Evolutionary conservation across 805 yeast species (phyloP).

Genomic region (Kuraishia capsulata): DNA sequence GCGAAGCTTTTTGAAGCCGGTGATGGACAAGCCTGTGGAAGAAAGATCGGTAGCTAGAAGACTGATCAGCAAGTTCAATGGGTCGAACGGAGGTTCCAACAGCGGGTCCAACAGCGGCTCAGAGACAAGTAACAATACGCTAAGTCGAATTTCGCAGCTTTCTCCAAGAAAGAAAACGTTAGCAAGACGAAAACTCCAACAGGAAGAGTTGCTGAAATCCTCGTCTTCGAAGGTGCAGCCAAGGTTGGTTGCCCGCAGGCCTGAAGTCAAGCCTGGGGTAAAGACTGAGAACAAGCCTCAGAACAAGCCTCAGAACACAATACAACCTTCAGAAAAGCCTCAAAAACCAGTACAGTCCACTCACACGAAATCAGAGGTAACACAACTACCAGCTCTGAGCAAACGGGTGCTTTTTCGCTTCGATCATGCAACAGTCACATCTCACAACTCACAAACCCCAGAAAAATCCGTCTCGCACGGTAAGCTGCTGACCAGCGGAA

Average conservation of each 20-base stretch:
- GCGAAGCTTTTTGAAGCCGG: too few species aligned
- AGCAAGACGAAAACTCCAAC: not conserved
- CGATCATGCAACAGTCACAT: not conserved
- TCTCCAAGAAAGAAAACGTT: constrained; percentile 2
- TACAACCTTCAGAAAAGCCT: too few species aligned
- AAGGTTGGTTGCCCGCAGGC: too few species aligned
- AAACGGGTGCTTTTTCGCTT: not conserved
- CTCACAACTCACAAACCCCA: not conserved
- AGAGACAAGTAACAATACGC: not conserved
- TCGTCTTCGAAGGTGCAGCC: too few species aligned
- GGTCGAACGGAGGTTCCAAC: not conserved
- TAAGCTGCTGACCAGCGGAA: constrained; percentile 50
- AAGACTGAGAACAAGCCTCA: too few species aligned
- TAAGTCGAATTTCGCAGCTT: not conserved
- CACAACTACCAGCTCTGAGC: not conserved
- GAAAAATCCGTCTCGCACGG: constrained; percentile 10
- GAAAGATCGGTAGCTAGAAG: not conserved
- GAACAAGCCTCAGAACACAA: too few species aligned
- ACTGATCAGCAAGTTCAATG: not conserved
- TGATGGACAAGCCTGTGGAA: too few species aligned
- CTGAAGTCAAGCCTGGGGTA: too few species aligned
- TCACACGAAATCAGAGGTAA: not conserved
- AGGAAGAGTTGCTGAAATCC: not conserved
- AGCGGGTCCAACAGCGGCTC: not conserved
- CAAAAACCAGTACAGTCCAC: too few species aligned